These are phyloP conservation scores for Claviceps fusiformis DNA, from an alignment of 2,329 filamentous ascomycete species.

Conservation along the genomic window DNA sequence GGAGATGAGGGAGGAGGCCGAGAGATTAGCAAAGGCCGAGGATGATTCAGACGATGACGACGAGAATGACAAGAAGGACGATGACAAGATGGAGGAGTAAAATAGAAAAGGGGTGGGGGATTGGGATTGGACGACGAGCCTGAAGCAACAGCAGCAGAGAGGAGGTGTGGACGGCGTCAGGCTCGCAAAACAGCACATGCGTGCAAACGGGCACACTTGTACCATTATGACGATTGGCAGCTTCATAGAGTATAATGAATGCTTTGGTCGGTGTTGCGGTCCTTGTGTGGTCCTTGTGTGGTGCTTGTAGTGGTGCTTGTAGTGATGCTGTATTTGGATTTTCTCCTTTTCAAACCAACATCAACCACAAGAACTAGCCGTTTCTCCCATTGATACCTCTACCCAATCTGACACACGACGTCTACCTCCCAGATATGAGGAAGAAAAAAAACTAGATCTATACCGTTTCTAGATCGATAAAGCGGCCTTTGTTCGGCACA, in stretches of 20 bases:
- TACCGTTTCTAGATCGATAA: too few relatives aligned
- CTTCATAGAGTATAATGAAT: slow-evolving; percentile 22
- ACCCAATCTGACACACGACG: too few relatives aligned
- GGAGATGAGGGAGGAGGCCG: slow-evolving; percentile 79
- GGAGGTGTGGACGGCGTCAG: background rate
- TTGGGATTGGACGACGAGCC: background rate
- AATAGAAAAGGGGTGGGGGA: slow-evolving; percentile 2
- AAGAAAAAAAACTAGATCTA: too few relatives aligned
- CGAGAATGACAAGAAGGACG: slow-evolving; percentile 47
- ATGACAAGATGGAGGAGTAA: slow-evolving; percentile 86
- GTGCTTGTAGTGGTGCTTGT: too few relatives aligned
- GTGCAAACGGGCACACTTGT: slow-evolving; percentile 15
- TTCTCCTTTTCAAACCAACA: too few relatives aligned
- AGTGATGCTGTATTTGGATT: too few relatives aligned
- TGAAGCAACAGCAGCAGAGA: background rate
- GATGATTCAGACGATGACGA: slow-evolving; percentile 81
- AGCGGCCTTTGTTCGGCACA: too few relatives aligned
- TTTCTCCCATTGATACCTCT: too few relatives aligned
- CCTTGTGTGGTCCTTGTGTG: too few relatives aligned
- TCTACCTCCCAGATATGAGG: too few relatives aligned
- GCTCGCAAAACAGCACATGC: background rate
- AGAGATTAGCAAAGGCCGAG: slow-evolving; percentile 81
- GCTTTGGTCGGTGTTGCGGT: slow-evolving; percentile 7
- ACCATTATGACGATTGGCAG: slow-evolving; percentile 20
- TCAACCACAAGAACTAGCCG: too few relatives aligned